These are phyloP conservation scores for Aurinia saxatilis DNA, from an alignment of 345 rosid species.

Conservation along the genomic window DNA sequence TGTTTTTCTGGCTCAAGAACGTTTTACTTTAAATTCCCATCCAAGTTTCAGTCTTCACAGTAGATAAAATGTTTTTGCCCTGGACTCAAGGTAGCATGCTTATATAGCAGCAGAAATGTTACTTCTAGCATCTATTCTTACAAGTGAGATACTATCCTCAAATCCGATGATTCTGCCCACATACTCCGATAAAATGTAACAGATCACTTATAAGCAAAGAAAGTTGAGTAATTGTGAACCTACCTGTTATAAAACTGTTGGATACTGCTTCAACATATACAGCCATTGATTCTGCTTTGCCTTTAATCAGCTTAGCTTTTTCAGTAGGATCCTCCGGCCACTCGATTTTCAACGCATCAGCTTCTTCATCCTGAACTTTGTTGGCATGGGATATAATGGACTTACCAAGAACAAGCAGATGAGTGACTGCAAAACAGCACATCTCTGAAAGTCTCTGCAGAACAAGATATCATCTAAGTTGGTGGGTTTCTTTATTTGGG, in stretches of 20 bases:
- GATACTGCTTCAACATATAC: constrained; percentile 71
- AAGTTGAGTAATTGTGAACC: constrained; percentile 3
- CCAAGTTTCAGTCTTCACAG: background rate
- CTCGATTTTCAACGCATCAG: constrained; percentile 48
- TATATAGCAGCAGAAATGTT: background rate
- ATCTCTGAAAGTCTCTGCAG: constrained; percentile 94
- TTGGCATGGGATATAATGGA: constrained; percentile 61
- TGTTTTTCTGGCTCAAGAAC: background rate
- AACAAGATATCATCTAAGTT: constrained; percentile 14
- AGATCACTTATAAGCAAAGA: background rate
- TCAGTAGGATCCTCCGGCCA: constrained; percentile 94
- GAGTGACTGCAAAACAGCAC: constrained; percentile 81
- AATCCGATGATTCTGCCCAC: background rate
- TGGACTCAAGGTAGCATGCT: too few species aligned
- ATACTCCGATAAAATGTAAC: background rate
- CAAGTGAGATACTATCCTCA: background rate
- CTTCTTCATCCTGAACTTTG: constrained; percentile 61
- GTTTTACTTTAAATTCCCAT: background rate
- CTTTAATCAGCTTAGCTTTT: constrained; percentile 73
- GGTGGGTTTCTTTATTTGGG: background rate
- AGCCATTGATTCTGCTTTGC: constrained; percentile 62
- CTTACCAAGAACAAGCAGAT: constrained; percentile 72
- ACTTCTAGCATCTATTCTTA: background rate
- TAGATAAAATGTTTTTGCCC: too few species aligned
- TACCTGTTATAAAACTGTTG: constrained; percentile 85